phyloP scores from a whole-genome alignment of 352 stramenopile genomes.

The Phytophthora foliorum region DNA sequence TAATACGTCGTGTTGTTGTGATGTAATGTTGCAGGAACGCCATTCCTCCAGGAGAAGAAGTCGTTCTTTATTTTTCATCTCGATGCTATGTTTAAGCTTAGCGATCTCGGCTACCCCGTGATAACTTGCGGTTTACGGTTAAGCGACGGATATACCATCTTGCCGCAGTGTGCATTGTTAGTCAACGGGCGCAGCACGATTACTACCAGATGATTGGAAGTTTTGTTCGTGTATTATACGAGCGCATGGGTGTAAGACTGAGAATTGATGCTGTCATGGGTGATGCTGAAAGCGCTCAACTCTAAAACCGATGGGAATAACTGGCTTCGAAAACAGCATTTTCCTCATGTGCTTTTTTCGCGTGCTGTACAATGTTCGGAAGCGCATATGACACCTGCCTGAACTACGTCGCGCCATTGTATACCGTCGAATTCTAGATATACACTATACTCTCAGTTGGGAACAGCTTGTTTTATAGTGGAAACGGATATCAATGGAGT shows the following conservation, averaged over 20 bases:
- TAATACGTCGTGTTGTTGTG: too few species aligned
- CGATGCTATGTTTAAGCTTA: conserved; percentile 6
- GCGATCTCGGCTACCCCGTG: conserved; percentile 4
- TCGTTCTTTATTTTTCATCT: not conserved
- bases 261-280: conserved; percentile 5
- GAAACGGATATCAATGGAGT: not conserved
- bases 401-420: not conserved
- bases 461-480: not conserved
- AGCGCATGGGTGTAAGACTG: not conserved
- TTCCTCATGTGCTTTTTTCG: conserved; percentile 26
- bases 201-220: conserved; percentile 6
- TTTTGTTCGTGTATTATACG: not conserved
- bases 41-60: not conserved
- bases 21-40: too few species aligned
- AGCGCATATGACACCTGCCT: conserved; percentile 11
- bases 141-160: conserved; percentile 4
- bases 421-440: conserved; percentile 2
- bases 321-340: conserved; percentile 1
- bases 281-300: conserved; percentile 2
- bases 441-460: conserved; percentile 2
- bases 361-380: conserved; percentile 30
- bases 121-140: conserved; percentile 11
- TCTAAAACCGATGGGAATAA: not conserved
- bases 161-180: conserved; percentile 6
- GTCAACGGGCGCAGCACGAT: not conserved